Evolutionary conservation across 495 filamentous ascomycete species (phyloP).

Genomic region (Daldinia grandis): DNA sequence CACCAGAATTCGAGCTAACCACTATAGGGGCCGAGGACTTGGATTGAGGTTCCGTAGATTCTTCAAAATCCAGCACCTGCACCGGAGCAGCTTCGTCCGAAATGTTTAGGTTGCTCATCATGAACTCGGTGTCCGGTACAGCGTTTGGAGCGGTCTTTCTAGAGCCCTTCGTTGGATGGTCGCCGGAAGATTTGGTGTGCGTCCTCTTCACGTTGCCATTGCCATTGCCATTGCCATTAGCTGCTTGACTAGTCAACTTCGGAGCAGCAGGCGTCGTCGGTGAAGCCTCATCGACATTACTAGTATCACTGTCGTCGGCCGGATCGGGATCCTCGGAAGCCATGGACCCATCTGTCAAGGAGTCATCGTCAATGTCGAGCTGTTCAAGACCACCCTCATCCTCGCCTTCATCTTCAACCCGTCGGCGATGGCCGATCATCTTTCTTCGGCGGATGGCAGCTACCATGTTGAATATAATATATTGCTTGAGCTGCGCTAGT

Average conservation of each 20-base stretch:
- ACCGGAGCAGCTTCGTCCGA: constrained; percentile 62
- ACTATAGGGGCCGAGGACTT: constrained; percentile 55
- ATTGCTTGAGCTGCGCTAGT: constrained; percentile 22
- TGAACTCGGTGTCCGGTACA: constrained; percentile 78
- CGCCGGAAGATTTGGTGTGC: constrained; percentile 43
- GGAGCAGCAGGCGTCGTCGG: constrained; percentile 57
- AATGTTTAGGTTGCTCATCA: constrained; percentile 84
- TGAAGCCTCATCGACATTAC: constrained; percentile 68
- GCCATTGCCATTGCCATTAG: constrained; percentile 52
- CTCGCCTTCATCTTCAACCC: constrained; percentile 81
- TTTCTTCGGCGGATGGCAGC: constrained; percentile 71
- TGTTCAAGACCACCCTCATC: constrained; percentile 73
- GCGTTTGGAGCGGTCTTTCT: constrained; percentile 50
- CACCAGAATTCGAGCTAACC: constrained; percentile 53
- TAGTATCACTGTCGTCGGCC: constrained; percentile 82
- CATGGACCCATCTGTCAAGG: constrained; percentile 80
- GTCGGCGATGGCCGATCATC: constrained; percentile 77
- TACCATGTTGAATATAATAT: constrained; percentile 57
- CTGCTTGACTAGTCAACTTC: constrained; percentile 47
- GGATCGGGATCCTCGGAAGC: constrained; percentile 78
- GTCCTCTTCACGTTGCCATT: constrained; percentile 52
- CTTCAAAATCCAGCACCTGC: constrained; percentile 73
- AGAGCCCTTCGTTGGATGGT: constrained; percentile 47
- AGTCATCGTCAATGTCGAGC: constrained; percentile 80
- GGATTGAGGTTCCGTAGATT: constrained; percentile 51